Conservation (phyloP, 75 land plant species). For the Isoetes taiwanensis region DNA sequence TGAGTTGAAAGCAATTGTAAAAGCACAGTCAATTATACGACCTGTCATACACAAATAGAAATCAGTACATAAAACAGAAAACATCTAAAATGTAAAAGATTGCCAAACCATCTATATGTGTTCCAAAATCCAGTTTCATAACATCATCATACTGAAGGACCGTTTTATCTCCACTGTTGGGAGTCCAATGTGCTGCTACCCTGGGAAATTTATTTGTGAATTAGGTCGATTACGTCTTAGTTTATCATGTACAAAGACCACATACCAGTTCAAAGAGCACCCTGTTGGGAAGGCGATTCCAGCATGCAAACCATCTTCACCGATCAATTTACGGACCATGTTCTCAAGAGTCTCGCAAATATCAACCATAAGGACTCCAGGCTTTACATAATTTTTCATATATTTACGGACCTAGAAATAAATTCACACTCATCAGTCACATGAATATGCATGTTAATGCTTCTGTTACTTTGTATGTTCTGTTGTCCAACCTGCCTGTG, state of each 20-base stretch:
- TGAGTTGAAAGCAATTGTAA: constrained; percentile 95
- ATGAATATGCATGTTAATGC: no score
- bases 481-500: constrained; percentile 99
- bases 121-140: constrained; percentile 99
- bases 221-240: neutral
- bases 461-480: no score
- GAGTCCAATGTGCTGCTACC: constrained; percentile 99
- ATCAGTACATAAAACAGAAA: neutral
- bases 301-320: constrained; percentile 87
- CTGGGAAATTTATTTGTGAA: no score
- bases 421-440: no score
- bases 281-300: constrained; percentile 99
- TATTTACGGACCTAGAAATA: constrained; percentile 75
- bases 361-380: constrained; percentile 84
- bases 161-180: constrained; percentile 91
- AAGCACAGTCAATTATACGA: constrained; percentile 91
- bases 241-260: neutral
- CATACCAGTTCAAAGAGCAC: constrained; percentile 91
- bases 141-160: constrained; percentile 99
- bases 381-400: constrained; percentile 69
- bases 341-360: constrained; percentile 95
- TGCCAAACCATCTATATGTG: constrained; percentile 82
- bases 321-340: constrained; percentile 80
- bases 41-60: constrained; percentile 31
- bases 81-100: neutral